A percentile compares a stretch with the other conserved stretches of the same genome.
phyloP scores from a whole-genome alignment of 2,329 filamentous ascomycete species.

The Fusarium buharicum region DNA sequence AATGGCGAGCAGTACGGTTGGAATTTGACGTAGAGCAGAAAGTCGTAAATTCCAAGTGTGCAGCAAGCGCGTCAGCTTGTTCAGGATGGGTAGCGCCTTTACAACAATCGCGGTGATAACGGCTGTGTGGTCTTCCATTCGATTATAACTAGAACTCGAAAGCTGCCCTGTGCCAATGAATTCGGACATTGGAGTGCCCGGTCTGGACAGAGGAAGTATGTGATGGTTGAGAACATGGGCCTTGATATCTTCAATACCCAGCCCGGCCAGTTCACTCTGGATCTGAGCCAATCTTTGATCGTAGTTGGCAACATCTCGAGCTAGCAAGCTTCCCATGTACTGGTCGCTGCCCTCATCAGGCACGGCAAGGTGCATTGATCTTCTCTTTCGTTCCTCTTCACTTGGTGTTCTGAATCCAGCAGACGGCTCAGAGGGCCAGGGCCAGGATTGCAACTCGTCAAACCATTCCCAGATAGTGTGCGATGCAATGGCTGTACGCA shows the following conservation, averaged over 20 bases:
- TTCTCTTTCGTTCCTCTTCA: constrained; percentile 53
- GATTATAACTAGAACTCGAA: constrained; percentile 67
- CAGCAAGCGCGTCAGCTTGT: constrained; percentile 77
- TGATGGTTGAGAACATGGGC: constrained; percentile 85
- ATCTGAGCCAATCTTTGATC: constrained; percentile 81
- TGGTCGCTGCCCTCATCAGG: constrained; percentile 42
- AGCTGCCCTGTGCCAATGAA: constrained; percentile 53
- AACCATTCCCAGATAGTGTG: constrained; percentile 79
- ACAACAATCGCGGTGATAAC: constrained; percentile 91
- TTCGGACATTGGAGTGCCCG: constrained; percentile 51
- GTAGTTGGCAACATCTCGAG: constrained; percentile 71
- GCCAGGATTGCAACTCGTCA: constrained; percentile 72
- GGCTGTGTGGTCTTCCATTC: constrained; percentile 89
- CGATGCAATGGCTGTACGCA: constrained; percentile 75
- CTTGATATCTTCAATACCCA: constrained; percentile 89
- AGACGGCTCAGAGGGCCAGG: constrained; percentile 63
- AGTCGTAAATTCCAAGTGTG: constrained; percentile 82
- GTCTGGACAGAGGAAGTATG: constrained; percentile 65
- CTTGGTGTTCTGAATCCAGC: constrained; percentile 65
- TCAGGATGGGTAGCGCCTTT: constrained; percentile 85
- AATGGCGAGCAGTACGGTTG: constrained; percentile 73
- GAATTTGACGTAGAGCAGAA: constrained; percentile 77
- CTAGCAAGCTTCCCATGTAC: constrained; percentile 78
- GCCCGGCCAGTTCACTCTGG: constrained; percentile 70
- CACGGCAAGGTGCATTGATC: constrained; percentile 45